Conservation (phyloP, 164 flowering plant species). For the Sextonia rubra region DNA sequence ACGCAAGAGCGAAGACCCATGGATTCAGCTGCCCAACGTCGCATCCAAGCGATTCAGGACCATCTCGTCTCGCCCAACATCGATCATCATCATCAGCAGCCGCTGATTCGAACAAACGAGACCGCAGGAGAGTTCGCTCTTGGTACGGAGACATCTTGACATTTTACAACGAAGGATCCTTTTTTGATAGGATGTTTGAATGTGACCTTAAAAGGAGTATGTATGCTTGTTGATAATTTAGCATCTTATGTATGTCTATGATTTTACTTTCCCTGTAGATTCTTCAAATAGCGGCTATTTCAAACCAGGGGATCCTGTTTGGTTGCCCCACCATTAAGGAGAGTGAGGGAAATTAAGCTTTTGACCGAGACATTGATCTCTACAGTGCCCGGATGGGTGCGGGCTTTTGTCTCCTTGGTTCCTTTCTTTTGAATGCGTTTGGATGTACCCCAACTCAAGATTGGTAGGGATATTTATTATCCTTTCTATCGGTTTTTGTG, state of each 20-base stretch:
- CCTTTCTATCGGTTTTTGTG: too few relatives aligned
- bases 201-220: not conserved
- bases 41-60: not conserved
- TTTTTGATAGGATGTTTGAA: not conserved
- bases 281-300: not conserved
- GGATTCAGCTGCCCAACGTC: not conserved
- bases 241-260: not conserved
- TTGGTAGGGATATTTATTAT: too few relatives aligned
- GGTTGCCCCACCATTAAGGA: too few relatives aligned
- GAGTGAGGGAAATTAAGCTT: too few relatives aligned
- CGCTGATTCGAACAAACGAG: not conserved
- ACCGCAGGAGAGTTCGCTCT: conserved; percentile 4
- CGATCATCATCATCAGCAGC: not conserved
- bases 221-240: not conserved
- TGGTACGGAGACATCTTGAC: not conserved
- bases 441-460: too few relatives aligned
- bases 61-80: not conserved
- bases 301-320: too few relatives aligned
- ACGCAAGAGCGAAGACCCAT: not conserved
- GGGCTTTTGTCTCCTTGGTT: too few relatives aligned
- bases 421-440: too few relatives aligned
- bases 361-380: too few relatives aligned
- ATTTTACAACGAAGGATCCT: not conserved
- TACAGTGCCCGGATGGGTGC: too few relatives aligned
- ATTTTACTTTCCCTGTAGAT: not conserved